Evolutionary conservation across 192 early-diverging fungal genomes (phyloP).

Genomic region (Mortierella alpina): DNA sequence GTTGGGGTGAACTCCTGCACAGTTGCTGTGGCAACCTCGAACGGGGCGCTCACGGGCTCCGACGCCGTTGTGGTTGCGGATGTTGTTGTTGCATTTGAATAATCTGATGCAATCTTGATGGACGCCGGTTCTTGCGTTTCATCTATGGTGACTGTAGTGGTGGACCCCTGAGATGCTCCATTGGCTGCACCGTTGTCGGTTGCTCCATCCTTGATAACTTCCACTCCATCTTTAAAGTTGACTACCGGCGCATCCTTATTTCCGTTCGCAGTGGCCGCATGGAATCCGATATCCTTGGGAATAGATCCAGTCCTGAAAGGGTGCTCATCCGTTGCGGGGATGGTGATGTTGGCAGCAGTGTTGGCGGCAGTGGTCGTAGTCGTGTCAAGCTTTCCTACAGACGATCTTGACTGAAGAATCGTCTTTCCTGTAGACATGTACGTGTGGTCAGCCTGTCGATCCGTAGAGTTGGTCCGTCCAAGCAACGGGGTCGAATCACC

Average conservation of each 20-base stretch:
- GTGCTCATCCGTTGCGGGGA: background rate
- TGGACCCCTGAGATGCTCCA: background rate
- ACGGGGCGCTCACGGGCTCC: background rate
- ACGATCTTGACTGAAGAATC: conserved; percentile 21
- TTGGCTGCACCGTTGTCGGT: background rate
- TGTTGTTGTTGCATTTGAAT: background rate
- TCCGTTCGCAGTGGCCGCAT: background rate
- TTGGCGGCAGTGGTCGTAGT: conserved; percentile 1
- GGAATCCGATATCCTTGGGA: background rate
- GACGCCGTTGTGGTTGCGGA: background rate
- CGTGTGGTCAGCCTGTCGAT: conserved; percentile 10
- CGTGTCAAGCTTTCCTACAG: conserved; percentile 2
- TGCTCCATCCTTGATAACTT: conserved; percentile 16
- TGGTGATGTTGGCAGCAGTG: conserved; percentile 4
- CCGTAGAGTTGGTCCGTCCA: conserved; percentile 14
- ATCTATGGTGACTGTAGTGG: background rate
- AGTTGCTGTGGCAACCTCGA: no score
- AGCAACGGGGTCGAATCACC: conserved; percentile 27
- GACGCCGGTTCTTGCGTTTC: background rate
- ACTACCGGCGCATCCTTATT: conserved; percentile 18
- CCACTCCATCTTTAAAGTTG: conserved; percentile 32
- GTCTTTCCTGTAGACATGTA: conserved; percentile 50
- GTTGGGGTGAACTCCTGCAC: background rate
- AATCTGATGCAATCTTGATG: background rate
- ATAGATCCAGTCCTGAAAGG: conserved; percentile 3